These are phyloP conservation scores for Blastocystis sp. DNA, from an alignment of 352 stramenopile genomes.

Conservation along the genomic window DNA sequence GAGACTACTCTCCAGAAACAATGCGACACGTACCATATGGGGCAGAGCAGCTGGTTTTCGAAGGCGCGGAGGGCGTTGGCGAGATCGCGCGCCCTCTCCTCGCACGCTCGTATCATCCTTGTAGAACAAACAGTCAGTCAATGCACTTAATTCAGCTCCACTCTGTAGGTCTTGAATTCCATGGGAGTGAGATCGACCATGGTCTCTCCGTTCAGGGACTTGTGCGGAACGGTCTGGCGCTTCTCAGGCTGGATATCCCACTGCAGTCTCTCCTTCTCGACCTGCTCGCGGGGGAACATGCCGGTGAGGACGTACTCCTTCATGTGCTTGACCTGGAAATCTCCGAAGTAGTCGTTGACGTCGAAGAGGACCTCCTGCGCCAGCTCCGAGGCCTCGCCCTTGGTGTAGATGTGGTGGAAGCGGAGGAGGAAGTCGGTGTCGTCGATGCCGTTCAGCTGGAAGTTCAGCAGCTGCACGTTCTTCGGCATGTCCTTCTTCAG, in stretches of 20 bases:
- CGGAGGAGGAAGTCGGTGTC: constrained; percentile 74
- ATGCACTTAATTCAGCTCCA: constrained; percentile 62
- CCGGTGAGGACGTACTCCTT: constrained; percentile 77
- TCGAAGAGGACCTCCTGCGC: constrained; percentile 68
- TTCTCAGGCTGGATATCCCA: constrained; percentile 65
- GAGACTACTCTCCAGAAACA: background rate
- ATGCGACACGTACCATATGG: background rate
- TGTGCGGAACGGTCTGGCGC: constrained; percentile 55
- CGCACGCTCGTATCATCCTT: background rate
- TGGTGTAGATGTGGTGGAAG: constrained; percentile 81
- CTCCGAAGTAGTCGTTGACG: constrained; percentile 63
- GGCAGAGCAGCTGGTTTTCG: constrained; percentile 25
- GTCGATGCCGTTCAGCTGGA: constrained; percentile 68
- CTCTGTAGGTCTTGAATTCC: constrained; percentile 80
- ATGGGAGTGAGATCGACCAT: constrained; percentile 64
- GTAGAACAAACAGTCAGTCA: background rate
- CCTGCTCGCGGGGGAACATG: constrained; percentile 64
- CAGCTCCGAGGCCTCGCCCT: constrained; percentile 71
- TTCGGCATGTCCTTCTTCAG: constrained; percentile 66
- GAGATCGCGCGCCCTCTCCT: background rate
- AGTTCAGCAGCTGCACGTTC: constrained; percentile 82
- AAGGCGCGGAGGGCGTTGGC: background rate
- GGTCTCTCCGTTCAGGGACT: constrained; percentile 59
- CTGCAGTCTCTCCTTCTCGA: constrained; percentile 64
- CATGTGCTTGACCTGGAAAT: constrained; percentile 62